Evolutionary conservation across 2,329 filamentous ascomycete genomes (phyloP), one percentile per base, ranked within the genome.

Genomic region (Colletotrichum tropicicola): DNA sequence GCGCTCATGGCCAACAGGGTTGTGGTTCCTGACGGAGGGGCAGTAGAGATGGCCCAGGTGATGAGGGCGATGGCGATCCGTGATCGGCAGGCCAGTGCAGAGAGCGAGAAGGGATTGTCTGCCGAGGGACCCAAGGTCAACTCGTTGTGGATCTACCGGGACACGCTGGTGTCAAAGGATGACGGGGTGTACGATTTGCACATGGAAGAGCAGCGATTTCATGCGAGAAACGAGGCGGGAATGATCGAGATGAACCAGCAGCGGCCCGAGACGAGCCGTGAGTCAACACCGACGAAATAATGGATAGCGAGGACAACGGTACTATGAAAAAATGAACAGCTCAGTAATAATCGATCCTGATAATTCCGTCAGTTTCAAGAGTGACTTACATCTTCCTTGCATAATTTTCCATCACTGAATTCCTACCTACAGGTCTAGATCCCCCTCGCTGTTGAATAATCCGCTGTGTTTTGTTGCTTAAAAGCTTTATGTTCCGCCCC

Each of bases 1-100:
- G 67, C 73, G 6, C 19, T 67, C 6, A 37, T 73, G n/a, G 71
- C 73, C 10, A 74, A 71, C 66, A 62, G 53, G 43, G 73, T 75
- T 30, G 69, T 72, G 25, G 70, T 75, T 19, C 71, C 68, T 1
- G 39, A 47, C 4, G 41, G 58, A 1, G 63, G 63, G 3, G 58
- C 66, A 0, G 59, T 69, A 3, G 66, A 61, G 23, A 52, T 68
- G 43, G 66, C 68, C 15, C 66, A 61, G 47, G 63, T 69, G 19
- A 53, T 68, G 51, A 51, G 59, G 32, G 25, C 66, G 6, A 69
- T 69, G 68, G 58, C 65, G 21, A 54, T 62, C 8, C 41, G 54
- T 13, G 63, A 57, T 1, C 43, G 56, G 8, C 44, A 15, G 27
- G 39, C 41, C 12, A 19, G 28, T 7, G 12, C 25, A 12, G 3